Conservation (phyloP, 495 filamentous ascomycete species). For the Daldinia concentrica region DNA sequence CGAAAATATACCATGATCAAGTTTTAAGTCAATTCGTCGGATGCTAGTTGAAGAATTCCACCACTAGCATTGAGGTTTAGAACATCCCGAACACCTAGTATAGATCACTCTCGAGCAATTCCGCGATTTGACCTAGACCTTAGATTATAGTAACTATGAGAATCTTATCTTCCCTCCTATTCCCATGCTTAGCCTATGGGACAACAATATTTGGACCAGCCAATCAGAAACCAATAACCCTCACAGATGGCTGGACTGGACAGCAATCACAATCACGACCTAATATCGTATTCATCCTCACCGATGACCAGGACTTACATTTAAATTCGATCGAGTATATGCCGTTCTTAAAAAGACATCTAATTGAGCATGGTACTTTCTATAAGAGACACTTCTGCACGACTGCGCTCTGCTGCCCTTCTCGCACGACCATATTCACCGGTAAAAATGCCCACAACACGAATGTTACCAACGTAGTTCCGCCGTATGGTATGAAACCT, state of each 20-base stretch:
- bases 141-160: neutral
- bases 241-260: neutral
- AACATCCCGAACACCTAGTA: neutral
- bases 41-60: neutral
- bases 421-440: conserved; percentile 70
- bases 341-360: conserved; percentile 61
- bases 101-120: no score
- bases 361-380: conserved; percentile 63
- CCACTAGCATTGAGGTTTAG: no score
- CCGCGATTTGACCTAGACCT: neutral
- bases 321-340: conserved; percentile 68
- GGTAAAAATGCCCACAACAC: conserved; percentile 77
- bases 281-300: conserved; percentile 72
- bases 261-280: conserved; percentile 41
- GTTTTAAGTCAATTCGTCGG: no score
- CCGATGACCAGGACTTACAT: conserved; percentile 72
- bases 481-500: conserved; percentile 62
- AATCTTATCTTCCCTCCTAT: neutral
- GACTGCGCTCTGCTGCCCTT: conserved; percentile 71
- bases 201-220: conserved; percentile 21
- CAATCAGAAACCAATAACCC: conserved; percentile 25
- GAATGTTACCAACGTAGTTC: conserved; percentile 75
- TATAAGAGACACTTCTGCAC: conserved; percentile 70
- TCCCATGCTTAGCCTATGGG: conserved; percentile 12
- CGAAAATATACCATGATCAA: no score